Conservation (phyloP, 2,329 filamentous ascomycete species). For the Tolypocladium tropicale region DNA sequence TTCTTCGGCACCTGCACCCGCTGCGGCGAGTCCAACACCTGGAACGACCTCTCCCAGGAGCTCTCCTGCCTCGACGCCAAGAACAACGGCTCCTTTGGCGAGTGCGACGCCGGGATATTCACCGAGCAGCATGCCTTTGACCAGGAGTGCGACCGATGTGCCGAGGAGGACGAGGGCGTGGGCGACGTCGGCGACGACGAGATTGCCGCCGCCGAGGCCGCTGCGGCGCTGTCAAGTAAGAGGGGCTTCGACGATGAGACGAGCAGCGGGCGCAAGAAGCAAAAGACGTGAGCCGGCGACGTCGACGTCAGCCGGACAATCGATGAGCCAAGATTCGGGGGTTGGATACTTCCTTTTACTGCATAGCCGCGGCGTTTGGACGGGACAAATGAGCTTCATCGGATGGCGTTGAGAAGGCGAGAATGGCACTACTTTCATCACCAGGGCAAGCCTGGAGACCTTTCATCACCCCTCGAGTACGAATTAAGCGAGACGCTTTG, state of each 20-base stretch:
- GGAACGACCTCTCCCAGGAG: constrained; percentile 34
- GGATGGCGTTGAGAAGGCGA: neutral
- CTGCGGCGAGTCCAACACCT: constrained; percentile 28
- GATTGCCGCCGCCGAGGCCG: neutral
- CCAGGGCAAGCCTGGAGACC: neutral
- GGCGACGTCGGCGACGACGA: constrained; percentile 26
- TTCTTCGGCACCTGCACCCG: constrained; percentile 33
- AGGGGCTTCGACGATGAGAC: constrained; percentile 9
- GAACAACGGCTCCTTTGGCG: constrained; percentile 34
- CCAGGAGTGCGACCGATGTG: constrained; percentile 35
- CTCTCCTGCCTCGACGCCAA: constrained; percentile 39
- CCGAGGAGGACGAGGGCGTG: constrained; percentile 30
- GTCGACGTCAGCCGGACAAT: neutral
- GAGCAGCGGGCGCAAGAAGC: constrained; percentile 16
- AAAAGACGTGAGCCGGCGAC: constrained; percentile 15
- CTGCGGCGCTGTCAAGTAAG: constrained; percentile 1
- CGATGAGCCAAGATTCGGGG: neutral
- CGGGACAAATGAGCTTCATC: neutral
- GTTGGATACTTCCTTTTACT: neutral
- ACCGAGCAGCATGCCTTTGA: constrained; percentile 34
- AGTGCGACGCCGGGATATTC: constrained; percentile 28
- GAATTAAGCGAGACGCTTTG: neutral
- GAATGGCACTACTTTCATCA: neutral
- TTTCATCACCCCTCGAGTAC: neutral
- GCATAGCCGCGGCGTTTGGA: neutral